Conservation (phyloP, 2,329 filamentous ascomycete species). For the Cordyceps javanica region DNA sequence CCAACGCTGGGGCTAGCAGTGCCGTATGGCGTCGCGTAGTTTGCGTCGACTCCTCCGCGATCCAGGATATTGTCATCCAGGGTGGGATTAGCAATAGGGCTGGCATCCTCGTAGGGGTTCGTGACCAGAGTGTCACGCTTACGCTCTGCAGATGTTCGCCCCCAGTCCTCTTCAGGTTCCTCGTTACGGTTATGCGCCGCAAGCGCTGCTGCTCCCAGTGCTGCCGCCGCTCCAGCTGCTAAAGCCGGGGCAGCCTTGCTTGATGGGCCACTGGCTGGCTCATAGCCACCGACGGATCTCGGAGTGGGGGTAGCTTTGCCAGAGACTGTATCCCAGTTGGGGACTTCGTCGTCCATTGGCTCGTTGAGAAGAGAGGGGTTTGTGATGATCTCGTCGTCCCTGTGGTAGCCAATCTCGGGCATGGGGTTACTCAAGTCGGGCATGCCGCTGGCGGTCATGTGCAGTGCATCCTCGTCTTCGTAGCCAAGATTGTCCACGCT, state of each 20-base stretch:
- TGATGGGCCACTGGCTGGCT: slow-evolving; percentile 22
- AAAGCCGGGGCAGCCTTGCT: slow-evolving; percentile 39
- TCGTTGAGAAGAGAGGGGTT: slow-evolving; percentile 81
- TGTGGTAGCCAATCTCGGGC: slow-evolving; percentile 65
- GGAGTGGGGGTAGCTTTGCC: slow-evolving; percentile 48
- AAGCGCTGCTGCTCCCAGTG: slow-evolving; percentile 43
- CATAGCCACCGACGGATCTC: slow-evolving; percentile 20
- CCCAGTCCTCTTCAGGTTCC: slow-evolving; percentile 59
- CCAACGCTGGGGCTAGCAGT: slow-evolving; percentile 51
- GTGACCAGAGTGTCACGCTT: slow-evolving; percentile 62
- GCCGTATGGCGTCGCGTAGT: slow-evolving; percentile 41
- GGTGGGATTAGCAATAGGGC: slow-evolving; percentile 52
- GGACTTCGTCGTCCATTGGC: slow-evolving; percentile 45
- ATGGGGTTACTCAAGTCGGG: slow-evolving; percentile 65
- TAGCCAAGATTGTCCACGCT: slow-evolving; percentile 53
- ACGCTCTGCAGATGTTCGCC: slow-evolving; percentile 53
- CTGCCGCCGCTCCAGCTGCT: slow-evolving; percentile 48
- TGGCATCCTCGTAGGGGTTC: slow-evolving; percentile 61
- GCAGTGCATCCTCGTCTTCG: slow-evolving; percentile 37
- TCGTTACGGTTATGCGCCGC: slow-evolving; percentile 41
- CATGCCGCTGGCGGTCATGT: slow-evolving; percentile 63
- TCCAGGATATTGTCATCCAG: slow-evolving; percentile 45
- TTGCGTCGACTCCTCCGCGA: slow-evolving; percentile 30
- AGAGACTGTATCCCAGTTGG: slow-evolving; percentile 42
- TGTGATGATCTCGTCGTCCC: slow-evolving; percentile 64